Percentiles rank a stretch among this genome's conserved stretches.
These are phyloP conservation scores for Kwoniella sp. DNA, from an alignment of 768 basidiomycete species.

Conservation along the genomic window DNA sequence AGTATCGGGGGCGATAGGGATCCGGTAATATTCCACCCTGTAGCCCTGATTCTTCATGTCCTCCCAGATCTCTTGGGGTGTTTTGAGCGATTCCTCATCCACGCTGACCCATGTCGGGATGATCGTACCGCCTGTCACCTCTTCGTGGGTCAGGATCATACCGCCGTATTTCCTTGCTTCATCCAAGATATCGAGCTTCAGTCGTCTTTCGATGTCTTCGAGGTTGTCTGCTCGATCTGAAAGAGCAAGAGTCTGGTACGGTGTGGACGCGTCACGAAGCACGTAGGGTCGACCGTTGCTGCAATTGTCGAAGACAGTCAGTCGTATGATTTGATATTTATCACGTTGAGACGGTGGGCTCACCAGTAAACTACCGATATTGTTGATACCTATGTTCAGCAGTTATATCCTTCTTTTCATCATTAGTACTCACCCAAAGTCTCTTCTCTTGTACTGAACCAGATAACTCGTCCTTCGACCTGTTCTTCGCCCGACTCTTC, in stretches of 20 bases:
- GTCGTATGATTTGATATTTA: neutral
- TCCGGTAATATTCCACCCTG: conserved; percentile 94
- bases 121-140: conserved; percentile 75
- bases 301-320: neutral
- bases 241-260: conserved; percentile 72
- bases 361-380: conserved; percentile 56
- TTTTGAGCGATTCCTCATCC: conserved; percentile 78
- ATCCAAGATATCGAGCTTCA: conserved; percentile 87
- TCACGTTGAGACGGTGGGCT: conserved; percentile 59
- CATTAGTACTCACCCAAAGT: conserved; percentile 70
- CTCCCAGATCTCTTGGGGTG: conserved; percentile 83
- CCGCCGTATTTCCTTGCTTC: conserved; percentile 86
- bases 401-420: neutral
- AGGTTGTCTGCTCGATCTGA: conserved; percentile 94
- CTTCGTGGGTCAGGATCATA: conserved; percentile 88
- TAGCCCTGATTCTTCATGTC: conserved; percentile 77
- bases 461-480: conserved; percentile 60
- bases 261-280: conserved; percentile 80
- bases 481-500: conserved; percentile 4
- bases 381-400: neutral
- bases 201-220: conserved; percentile 79
- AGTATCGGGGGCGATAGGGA: conserved; percentile 91
- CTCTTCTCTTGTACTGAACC: conserved; percentile 97
- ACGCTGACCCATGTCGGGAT: conserved; percentile 93
- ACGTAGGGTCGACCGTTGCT: conserved; percentile 73